These are phyloP conservation scores for Zarea fungicola DNA, from an alignment of 2,329 filamentous ascomycete species.

Conservation along the genomic window DNA sequence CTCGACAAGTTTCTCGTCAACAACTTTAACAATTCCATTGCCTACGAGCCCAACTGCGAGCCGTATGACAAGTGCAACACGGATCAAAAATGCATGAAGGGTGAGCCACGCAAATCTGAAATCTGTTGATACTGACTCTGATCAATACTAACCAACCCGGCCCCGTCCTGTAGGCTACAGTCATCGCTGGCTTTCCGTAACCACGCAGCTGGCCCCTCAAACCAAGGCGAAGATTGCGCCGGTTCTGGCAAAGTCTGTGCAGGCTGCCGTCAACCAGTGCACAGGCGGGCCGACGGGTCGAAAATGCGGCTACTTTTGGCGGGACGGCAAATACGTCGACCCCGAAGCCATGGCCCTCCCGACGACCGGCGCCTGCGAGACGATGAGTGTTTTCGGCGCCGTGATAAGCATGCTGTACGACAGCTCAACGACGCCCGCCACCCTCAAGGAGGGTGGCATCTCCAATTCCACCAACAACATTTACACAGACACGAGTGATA, in stretches of 20 bases:
- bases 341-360: constrained; percentile 46
- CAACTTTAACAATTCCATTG: constrained; percentile 47
- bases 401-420: constrained; percentile 48
- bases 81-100: no score
- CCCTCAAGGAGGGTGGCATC: no score
- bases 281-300: constrained; percentile 38
- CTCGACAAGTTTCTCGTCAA: constrained; percentile 36
- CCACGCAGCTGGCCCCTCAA: constrained; percentile 44
- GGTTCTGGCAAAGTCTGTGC: constrained; percentile 41
- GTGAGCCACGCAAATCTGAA: constrained; percentile 49
- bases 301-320: constrained; percentile 53
- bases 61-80: no score
- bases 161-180: constrained; percentile 50
- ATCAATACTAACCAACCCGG: no score
- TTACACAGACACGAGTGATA: no score
- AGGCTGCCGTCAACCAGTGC: constrained; percentile 45
- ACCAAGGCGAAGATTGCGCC: constrained; percentile 40
- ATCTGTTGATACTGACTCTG: no score
- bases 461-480: no score
- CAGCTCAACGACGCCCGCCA: no score
- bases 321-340: constrained; percentile 36
- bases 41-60: constrained; percentile 58
- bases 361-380: constrained; percentile 54
- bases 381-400: constrained; percentile 52
- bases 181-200: constrained; percentile 44